Conservation (phyloP, 371 early-diverging fungal species). For the Syncephalis plumigaleata region DNA sequence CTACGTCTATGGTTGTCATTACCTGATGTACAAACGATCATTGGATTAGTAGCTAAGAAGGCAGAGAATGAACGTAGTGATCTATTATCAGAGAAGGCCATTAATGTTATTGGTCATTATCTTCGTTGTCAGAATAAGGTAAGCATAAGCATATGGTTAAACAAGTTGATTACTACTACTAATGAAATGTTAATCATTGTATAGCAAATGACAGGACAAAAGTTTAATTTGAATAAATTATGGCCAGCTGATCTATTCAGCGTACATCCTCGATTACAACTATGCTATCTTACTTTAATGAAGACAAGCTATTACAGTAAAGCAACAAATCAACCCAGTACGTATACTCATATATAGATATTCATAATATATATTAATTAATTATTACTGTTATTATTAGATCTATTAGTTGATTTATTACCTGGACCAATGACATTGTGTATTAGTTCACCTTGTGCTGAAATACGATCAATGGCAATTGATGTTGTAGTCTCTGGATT, state of each 20-base stretch:
- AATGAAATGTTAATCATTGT: conserved; percentile 30
- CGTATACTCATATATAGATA: not conserved
- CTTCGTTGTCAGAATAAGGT: conserved; percentile 9
- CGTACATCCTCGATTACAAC: conserved; percentile 5
- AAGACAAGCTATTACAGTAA: conserved; percentile 38
- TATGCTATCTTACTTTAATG: conserved; percentile 36
- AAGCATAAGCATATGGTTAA: conserved; percentile 12
- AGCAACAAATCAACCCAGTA: conserved; percentile 37
- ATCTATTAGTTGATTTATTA: not conserved
- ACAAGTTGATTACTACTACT: conserved; percentile 7
- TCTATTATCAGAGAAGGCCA: conserved; percentile 14
- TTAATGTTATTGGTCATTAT: not conserved
- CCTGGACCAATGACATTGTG: not conserved
- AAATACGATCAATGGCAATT: not conserved
- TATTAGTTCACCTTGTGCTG: conserved; percentile 1
- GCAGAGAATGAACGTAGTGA: conserved; percentile 11
- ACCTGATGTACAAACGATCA: not conserved
- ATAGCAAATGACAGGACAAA: conserved; percentile 37
- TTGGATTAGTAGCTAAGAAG: conserved; percentile 5
- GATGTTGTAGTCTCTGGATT: conserved; percentile 8
- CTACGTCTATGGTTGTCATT: conserved; percentile 1
- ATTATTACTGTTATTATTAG: not conserved
- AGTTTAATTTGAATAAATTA: conserved; percentile 55
- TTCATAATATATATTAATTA: not conserved
- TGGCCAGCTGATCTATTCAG: conserved; percentile 42